Evolutionary conservation across 768 basidiomycete species (phyloP).

Genomic region (Neoboletus subvelutipes): DNA sequence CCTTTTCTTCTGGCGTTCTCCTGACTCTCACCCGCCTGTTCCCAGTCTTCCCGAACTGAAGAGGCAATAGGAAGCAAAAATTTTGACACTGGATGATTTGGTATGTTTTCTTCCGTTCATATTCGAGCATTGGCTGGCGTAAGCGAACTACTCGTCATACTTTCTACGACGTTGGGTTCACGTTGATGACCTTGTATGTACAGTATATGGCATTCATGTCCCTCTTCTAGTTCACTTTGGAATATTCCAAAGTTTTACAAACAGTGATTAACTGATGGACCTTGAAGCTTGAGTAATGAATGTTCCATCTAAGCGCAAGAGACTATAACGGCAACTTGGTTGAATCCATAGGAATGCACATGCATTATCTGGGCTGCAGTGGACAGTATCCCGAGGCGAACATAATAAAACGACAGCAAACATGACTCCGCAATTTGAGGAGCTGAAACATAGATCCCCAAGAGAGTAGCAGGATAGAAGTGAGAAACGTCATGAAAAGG

Average conservation of each 20-base stretch:
- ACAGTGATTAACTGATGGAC: background rate
- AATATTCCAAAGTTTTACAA: background rate
- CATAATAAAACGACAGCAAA: constrained; percentile 24
- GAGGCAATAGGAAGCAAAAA: background rate
- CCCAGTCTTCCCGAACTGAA: background rate
- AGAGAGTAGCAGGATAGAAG: constrained; percentile 9
- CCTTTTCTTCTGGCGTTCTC: background rate
- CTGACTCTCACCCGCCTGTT: background rate
- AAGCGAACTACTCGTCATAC: background rate
- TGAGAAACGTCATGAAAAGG: constrained; percentile 17
- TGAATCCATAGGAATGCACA: constrained; percentile 18
- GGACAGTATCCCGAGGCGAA: constrained; percentile 18
- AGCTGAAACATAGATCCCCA: constrained; percentile 13
- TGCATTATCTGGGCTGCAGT: constrained; percentile 20
- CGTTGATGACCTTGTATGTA: background rate
- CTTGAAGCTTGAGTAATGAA: background rate
- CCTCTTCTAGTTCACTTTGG: background rate
- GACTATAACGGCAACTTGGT: background rate
- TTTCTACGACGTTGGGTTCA: background rate
- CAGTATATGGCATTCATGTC: background rate
- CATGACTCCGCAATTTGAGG: constrained; percentile 22
- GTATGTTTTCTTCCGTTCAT: background rate
- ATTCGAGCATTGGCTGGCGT: background rate
- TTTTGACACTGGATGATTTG: background rate
- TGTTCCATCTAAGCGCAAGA: background rate